Evolutionary conservation across 345 rosid species (phyloP).

Genomic region (Populus davidiana): DNA sequence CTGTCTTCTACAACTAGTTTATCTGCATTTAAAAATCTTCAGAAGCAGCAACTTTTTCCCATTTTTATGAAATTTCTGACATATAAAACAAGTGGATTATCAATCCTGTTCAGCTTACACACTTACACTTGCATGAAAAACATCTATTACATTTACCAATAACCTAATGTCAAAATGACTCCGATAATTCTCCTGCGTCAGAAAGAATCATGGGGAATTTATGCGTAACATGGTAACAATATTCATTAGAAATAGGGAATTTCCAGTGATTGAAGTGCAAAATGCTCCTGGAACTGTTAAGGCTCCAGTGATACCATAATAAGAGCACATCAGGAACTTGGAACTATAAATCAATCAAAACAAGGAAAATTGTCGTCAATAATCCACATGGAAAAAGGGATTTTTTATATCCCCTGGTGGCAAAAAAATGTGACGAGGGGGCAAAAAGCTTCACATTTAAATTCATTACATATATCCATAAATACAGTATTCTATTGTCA

Average conservation of each 20-base stretch:
- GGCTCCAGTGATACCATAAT: conserved; percentile 2
- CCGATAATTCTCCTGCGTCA: background rate
- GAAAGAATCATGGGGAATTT: background rate
- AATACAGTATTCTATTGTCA: conserved; percentile 41
- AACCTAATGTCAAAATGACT: background rate
- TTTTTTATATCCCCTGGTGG: conserved; percentile 5
- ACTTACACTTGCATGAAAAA: background rate
- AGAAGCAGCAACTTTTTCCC: background rate
- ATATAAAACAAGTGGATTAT: background rate
- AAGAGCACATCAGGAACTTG: background rate
- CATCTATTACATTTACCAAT: background rate
- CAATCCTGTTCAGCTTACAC: background rate
- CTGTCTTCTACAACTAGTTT: background rate
- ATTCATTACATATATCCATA: conserved; percentile 33
- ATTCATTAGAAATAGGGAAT: background rate
- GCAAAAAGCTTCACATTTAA: conserved; percentile 25
- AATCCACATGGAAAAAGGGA: conserved; percentile 11
- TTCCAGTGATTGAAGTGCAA: background rate
- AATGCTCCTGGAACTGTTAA: background rate
- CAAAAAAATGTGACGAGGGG: conserved; percentile 1
- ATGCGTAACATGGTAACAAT: background rate
- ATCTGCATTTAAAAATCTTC: background rate
- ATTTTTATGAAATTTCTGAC: background rate
- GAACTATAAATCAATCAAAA: background rate
- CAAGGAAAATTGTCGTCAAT: conserved; percentile 3